Evolutionary conservation across 2,329 filamentous ascomycete species (phyloP), one percentile per base, ranked within the genome.

Genomic region (Talaromyces islandicus): DNA sequence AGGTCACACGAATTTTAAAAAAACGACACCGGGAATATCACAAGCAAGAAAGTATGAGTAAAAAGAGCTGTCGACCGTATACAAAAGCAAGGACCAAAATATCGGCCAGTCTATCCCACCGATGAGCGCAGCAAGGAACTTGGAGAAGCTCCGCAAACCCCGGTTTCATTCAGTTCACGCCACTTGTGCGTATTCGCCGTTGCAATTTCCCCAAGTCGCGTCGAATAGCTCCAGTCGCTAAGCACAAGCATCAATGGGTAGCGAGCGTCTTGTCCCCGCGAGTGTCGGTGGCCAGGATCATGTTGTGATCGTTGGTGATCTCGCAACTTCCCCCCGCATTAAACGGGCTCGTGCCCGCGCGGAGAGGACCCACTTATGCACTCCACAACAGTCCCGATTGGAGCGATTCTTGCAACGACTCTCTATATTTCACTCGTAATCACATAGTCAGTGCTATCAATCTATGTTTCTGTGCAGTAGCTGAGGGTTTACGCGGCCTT

Each of bases 1-100:
- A 50, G 38, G 58, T 60, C 38, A 41, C 59, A 60, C 59, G 46
- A 54, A 52, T 52, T n/a, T 52, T 52, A 27, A 29, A 52, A 12
- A 3, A 9, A 14, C 3, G 7, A 17, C 11, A 52, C 48, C 17
- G 48, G 11, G 7, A 11, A 52, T 25, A 52, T 29, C 43, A 52
- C 48, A 52, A 27, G 27, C 27, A 25, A 38, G 14, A 52, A 52
- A 27, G 27, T 27, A 27, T 1, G 3, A 52, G 19, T n/a, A 19
- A 17, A 17, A 52, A 52, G 19, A 29, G 30, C 1, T 25, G 27
- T n/a, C 14, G 27, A 52, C 19, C 25, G 4, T 19, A 21, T 46
- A 19, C 43, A 19, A 21, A 46, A 46, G 9, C 43, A 24, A 24
- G 43, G 43, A 46, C 43, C 12, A 29, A 25, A 25, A 7, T 29